These are phyloP conservation scores for Xylaria polymorpha DNA, from an alignment of 2,329 filamentous ascomycete species.

Conservation along the genomic window DNA sequence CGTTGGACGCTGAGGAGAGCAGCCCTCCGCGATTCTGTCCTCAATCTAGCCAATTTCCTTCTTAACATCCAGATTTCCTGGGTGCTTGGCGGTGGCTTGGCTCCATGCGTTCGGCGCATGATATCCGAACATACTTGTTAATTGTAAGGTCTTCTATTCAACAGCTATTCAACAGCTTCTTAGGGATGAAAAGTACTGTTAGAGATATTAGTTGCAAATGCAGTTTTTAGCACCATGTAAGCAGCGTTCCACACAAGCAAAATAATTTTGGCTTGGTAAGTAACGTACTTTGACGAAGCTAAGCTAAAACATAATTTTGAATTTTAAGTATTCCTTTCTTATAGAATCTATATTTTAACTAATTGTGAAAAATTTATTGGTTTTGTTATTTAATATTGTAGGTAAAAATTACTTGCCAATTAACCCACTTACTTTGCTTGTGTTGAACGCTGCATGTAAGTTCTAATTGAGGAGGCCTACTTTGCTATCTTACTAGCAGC, in stretches of 20 bases:
- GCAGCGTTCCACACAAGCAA: no score
- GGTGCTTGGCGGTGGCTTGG: constrained; percentile 19
- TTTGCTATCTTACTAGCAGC: not conserved
- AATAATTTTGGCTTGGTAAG: no score
- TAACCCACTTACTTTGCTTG: no score
- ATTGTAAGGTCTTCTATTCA: not conserved
- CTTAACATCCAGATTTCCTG: constrained; percentile 19
- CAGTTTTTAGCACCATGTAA: not conserved
- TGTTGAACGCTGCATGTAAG: no score
- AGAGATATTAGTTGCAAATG: not conserved
- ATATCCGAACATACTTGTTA: constrained; percentile 19
- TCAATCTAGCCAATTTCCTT: not conserved
- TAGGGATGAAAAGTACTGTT: not conserved
- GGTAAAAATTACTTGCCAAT: no score
- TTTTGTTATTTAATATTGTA: no score
- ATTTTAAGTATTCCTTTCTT: no score
- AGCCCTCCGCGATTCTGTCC: constrained; percentile 17
- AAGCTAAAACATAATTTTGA: no score
- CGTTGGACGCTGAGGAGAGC: not conserved
- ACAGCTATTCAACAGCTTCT: not conserved
- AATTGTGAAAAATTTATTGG: no score
- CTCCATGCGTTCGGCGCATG: constrained; percentile 20
- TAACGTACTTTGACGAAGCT: no score
- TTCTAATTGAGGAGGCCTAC: no score
- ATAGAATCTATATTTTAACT: no score